phyloP scores from a whole-genome alignment of 805 yeast species.

The Spathaspora arborariae region DNA sequence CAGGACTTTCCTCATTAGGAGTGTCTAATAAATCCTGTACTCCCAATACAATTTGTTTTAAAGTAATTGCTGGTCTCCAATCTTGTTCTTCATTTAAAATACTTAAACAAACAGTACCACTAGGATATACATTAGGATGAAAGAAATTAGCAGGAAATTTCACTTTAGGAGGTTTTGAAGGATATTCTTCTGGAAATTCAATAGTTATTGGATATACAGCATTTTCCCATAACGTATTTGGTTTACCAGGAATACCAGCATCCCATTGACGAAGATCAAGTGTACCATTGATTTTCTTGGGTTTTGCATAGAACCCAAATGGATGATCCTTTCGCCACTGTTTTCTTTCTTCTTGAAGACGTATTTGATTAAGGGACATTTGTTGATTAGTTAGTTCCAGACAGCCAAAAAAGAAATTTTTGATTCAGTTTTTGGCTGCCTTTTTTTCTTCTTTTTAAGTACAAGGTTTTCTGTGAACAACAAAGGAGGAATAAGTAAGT shows the following conservation, averaged over 20 bases:
- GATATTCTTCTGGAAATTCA: slow-evolving; percentile 84
- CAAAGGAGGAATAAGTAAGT: too few relatives aligned
- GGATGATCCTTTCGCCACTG: slow-evolving; percentile 99
- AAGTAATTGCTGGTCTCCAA: slow-evolving; percentile 96
- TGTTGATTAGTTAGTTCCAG: not conserved
- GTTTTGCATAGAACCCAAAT: slow-evolving; percentile 94
- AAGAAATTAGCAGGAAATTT: slow-evolving; percentile 85
- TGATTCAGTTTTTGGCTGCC: not conserved
- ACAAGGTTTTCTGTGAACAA: not conserved
- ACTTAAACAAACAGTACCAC: slow-evolving; percentile 92
- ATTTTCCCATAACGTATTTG: slow-evolving; percentile 81
- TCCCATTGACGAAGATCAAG: slow-evolving; percentile 85
- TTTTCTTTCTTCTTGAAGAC: slow-evolving; percentile 93
- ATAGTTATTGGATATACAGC: slow-evolving; percentile 87
- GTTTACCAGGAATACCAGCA: slow-evolving; percentile 94
- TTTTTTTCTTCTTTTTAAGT: not conserved
- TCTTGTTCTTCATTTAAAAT: slow-evolving; percentile 93
- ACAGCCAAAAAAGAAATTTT: not conserved
- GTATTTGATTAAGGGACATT: slow-evolving; percentile 63
- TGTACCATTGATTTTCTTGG: slow-evolving; percentile 77
- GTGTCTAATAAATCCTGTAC: slow-evolving; percentile 84
- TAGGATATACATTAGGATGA: slow-evolving; percentile 97
- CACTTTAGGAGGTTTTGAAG: slow-evolving; percentile 95
- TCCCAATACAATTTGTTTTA: slow-evolving; percentile 86
- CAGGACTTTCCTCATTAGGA: slow-evolving; percentile 95